Evolutionary conservation across 805 yeast genomes (phyloP).

Genomic region (Groenewaldozyma salmanticensis): DNA sequence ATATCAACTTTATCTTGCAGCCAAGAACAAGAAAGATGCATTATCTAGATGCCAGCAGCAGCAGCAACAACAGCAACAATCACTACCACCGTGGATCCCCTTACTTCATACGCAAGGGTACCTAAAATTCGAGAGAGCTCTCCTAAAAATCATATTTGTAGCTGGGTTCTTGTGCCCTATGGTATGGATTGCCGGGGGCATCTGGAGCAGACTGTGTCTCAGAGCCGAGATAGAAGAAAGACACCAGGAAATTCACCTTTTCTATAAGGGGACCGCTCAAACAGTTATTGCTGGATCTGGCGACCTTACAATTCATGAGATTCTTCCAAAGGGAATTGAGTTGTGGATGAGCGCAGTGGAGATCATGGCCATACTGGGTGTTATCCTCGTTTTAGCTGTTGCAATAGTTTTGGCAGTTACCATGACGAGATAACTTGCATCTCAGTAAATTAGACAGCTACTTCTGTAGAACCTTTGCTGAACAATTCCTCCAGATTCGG

Average conservation of each 20-base stretch:
- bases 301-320: background rate
- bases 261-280: background rate
- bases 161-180: constrained; percentile 3
- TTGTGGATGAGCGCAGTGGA: background rate
- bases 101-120: background rate
- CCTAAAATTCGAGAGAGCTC: background rate
- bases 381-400: background rate
- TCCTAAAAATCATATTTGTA: background rate
- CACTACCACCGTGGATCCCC: background rate
- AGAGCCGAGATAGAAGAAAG: background rate
- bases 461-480: background rate
- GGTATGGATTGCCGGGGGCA: constrained; percentile 3
- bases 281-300: background rate
- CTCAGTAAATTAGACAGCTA: too few relatives aligned
- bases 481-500: background rate
- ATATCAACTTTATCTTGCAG: too few relatives aligned
- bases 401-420: background rate
- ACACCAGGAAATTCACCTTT: constrained; percentile 1
- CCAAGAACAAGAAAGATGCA: too few relatives aligned
- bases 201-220: background rate
- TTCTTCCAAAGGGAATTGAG: too few relatives aligned
- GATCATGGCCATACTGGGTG: background rate
- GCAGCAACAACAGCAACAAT: too few relatives aligned
- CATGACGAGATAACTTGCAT: too few relatives aligned
- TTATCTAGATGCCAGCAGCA: too few relatives aligned